A percentile compares a stretch with the other conserved stretches of the same genome.
Evolutionary conservation across 2,329 filamentous ascomycete species (phyloP).

Genomic region (Penicillium sp.): DNA sequence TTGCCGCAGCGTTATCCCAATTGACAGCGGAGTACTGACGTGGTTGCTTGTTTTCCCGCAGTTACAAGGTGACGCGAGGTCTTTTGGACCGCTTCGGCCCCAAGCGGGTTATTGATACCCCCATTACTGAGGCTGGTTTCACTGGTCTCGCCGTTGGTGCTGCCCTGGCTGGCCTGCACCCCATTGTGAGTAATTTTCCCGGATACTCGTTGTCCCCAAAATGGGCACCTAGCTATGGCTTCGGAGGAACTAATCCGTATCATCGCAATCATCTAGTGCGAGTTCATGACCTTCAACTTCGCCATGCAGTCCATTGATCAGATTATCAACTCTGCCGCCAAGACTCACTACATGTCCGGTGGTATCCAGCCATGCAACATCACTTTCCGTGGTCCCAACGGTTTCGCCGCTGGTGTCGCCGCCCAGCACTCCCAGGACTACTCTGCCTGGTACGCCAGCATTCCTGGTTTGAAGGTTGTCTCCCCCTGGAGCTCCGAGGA

Average conservation of each 20-base stretch:
- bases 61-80: constrained; percentile 99
- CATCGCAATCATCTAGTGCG: constrained; percentile 65
- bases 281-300: constrained; percentile 99
- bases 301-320: constrained; percentile 99
- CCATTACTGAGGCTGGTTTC: constrained; percentile 98
- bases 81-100: constrained; percentile 96
- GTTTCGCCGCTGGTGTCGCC: constrained; percentile 92
- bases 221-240: not conserved
- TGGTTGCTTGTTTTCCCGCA: constrained; percentile 38
- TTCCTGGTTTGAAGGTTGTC: constrained; percentile 96
- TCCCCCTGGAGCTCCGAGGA: constrained; percentile 96
- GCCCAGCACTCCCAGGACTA: constrained; percentile 99
- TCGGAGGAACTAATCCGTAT: constrained; percentile 15
- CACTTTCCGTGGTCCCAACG: constrained; percentile 98
- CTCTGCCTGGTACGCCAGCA: constrained; percentile 97
- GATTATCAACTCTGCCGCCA: constrained; percentile 97
- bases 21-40: constrained; percentile 43
- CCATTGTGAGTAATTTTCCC: constrained; percentile 71
- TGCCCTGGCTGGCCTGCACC: constrained; percentile 91
- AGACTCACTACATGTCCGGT: constrained; percentile 99
- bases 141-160: constrained; percentile 91
- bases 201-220: not conserved
- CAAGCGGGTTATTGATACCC: constrained; percentile 95
- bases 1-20: not conserved
- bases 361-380: constrained; percentile 99